These are phyloP conservation scores for Fusarium hainanense DNA, from an alignment of 2,329 filamentous ascomycete genomes.

Conservation along the genomic window DNA sequence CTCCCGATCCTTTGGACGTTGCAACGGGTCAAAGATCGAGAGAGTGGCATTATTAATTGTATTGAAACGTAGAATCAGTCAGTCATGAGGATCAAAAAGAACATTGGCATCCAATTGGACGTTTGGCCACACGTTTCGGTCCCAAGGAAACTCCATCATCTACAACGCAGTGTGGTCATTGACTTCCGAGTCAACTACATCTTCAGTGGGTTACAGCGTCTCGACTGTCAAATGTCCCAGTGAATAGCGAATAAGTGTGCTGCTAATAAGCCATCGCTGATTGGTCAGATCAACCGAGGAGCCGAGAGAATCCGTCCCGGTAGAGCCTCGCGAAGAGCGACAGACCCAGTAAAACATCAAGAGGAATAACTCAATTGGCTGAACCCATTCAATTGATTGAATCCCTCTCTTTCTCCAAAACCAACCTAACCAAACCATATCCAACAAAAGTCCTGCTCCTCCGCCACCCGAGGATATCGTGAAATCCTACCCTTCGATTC, in stretches of 20 bases:
- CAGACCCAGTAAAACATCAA: constrained; percentile 43
- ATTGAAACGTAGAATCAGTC: not conserved
- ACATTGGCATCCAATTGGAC: constrained; percentile 26
- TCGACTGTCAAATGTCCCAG: constrained; percentile 3
- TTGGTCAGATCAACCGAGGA: constrained; percentile 52
- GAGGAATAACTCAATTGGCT: constrained; percentile 43
- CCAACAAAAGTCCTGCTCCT: constrained; percentile 44
- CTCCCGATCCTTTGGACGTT: constrained; percentile 30
- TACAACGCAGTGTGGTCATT: constrained; percentile 11
- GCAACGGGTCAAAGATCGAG: constrained; percentile 9
- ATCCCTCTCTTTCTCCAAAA: constrained; percentile 29
- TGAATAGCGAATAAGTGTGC: constrained; percentile 28
- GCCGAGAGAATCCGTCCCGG: constrained; percentile 47
- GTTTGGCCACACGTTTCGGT: not conserved
- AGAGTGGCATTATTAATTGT: not conserved
- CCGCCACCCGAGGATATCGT: constrained; percentile 41
- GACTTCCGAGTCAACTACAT: constrained; percentile 28
- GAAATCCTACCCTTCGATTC: constrained; percentile 40
- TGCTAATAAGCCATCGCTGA: constrained; percentile 48
- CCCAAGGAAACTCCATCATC: constrained; percentile 6
- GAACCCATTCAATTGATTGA: constrained; percentile 18
- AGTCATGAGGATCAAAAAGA: not conserved
- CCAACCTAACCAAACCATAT: constrained; percentile 20
- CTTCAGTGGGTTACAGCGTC: constrained; percentile 32
- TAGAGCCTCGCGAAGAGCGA: constrained; percentile 42